Conservation (phyloP, 192 early-diverging fungal genomes). For the Gigaspora rosea region DNA sequence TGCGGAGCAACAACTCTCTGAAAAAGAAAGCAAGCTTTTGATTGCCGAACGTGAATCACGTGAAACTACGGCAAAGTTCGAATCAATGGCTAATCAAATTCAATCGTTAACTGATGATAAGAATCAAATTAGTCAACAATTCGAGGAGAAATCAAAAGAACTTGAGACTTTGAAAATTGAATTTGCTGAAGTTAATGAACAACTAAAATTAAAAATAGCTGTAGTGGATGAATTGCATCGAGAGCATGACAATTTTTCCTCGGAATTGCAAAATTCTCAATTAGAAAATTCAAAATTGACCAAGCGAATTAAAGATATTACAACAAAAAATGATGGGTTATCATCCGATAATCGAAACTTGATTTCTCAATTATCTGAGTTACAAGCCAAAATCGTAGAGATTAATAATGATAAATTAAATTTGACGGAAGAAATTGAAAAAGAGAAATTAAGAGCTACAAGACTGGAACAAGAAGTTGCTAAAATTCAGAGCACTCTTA, state of each 20-base stretch:
- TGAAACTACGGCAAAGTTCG: conserved; percentile 16
- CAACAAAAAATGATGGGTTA: conserved; percentile 23
- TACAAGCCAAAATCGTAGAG: conserved; percentile 22
- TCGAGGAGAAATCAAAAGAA: neutral
- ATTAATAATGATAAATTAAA: conserved; percentile 30
- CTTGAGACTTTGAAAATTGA: neutral
- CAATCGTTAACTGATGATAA: neutral
- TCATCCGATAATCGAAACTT: conserved; percentile 22
- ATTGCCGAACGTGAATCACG: neutral
- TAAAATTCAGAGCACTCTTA: neutral
- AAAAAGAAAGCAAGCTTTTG: neutral
- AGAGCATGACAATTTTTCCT: conserved; percentile 17
- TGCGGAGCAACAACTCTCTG: conserved; percentile 14
- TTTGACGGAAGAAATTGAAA: conserved; percentile 25
- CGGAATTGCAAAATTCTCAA: conserved; percentile 21
- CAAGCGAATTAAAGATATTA: conserved; percentile 29
- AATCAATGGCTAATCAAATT: conserved; percentile 3
- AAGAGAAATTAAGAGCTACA: conserved; percentile 4
- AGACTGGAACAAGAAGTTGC: conserved; percentile 7
- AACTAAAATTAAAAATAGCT: neutral
- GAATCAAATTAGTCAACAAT: neutral
- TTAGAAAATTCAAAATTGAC: conserved; percentile 28
- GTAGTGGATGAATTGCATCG: neutral
- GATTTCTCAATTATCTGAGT: conserved; percentile 27
- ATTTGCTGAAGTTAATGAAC: conserved; percentile 6